Conservation (phyloP, 2,329 filamentous ascomycete species). For the Polytolypa hystricis region DNA sequence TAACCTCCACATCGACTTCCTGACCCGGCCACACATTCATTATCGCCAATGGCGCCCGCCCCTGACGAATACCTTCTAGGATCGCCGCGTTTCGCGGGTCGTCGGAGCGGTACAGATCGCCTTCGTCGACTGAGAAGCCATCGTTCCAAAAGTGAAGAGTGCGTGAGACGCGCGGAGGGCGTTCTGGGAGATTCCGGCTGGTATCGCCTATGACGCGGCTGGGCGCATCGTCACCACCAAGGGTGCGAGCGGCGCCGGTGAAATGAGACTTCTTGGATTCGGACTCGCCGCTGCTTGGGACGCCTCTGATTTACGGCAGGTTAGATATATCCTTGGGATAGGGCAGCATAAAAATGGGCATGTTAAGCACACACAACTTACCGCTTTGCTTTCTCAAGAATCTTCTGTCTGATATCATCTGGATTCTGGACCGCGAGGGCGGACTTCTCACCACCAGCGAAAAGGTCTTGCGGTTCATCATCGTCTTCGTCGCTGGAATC, state of each 20-base stretch:
- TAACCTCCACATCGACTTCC: conserved; percentile 54
- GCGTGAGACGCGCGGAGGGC: conserved; percentile 43
- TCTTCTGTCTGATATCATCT: conserved; percentile 42
- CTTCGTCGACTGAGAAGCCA: conserved; percentile 56
- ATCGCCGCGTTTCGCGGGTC: conserved; percentile 52
- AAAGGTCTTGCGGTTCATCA: conserved; percentile 45
- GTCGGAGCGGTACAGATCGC: conserved; percentile 51
- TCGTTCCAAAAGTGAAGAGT: conserved; percentile 55
- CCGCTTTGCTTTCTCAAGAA: conserved; percentile 35
- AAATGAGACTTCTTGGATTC: conserved; percentile 38
- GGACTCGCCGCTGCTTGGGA: conserved; percentile 33
- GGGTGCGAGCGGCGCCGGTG: conserved; percentile 50
- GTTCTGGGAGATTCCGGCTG: conserved; percentile 28
- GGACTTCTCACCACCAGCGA: conserved; percentile 56
- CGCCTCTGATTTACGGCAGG: conserved; percentile 9
- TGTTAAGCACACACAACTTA: conserved; percentile 13
- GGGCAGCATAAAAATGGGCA: no score
- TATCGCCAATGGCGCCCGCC: conserved; percentile 51
- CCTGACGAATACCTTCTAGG: conserved; percentile 51
- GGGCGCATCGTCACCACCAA: conserved; percentile 53
- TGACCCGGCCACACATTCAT: conserved; percentile 53
- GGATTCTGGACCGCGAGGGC: conserved; percentile 58
- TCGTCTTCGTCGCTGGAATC: conserved; percentile 40
- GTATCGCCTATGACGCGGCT: conserved; percentile 47
- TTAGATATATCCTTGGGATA: background rate